phyloP scores from a whole-genome alignment of 2,329 filamentous ascomycete genomes.

The Xylariaceae sp. region DNA sequence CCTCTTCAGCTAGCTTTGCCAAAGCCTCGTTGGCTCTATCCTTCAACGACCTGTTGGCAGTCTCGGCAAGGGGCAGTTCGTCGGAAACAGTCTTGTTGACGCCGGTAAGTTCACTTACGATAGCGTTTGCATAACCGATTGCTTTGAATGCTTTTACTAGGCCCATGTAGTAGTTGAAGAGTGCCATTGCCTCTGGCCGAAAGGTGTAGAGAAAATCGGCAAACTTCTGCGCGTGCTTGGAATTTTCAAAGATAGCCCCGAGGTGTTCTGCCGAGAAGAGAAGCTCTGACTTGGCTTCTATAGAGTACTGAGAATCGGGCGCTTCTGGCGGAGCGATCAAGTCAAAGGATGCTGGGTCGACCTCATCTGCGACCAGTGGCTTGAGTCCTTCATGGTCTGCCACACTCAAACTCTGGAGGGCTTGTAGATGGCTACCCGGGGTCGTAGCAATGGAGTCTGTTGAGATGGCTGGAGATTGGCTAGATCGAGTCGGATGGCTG shows the following conservation, averaged over 20 bases:
- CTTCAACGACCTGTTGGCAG: conserved; percentile 54
- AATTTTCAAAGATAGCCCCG: conserved; percentile 58
- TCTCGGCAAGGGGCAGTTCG: conserved; percentile 43
- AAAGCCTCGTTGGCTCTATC: conserved; percentile 62
- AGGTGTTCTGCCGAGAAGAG: conserved; percentile 64
- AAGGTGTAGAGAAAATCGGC: conserved; percentile 58
- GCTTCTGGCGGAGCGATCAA: conserved; percentile 40
- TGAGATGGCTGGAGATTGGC: conserved; percentile 28
- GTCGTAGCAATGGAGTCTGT: conserved; percentile 26
- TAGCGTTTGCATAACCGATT: conserved; percentile 64
- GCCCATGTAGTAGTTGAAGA: conserved; percentile 68
- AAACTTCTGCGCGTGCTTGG: conserved; percentile 58
- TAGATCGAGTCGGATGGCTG: conserved; percentile 28
- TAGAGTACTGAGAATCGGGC: conserved; percentile 40
- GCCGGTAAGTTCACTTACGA: conserved; percentile 55
- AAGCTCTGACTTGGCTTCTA: conserved; percentile 60
- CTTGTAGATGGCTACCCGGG: conserved; percentile 15
- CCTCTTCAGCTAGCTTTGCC: conserved; percentile 57
- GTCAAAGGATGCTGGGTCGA: conserved; percentile 37
- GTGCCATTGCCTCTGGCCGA: conserved; percentile 57
- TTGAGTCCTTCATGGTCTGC: conserved; percentile 32
- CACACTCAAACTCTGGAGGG: conserved; percentile 26
- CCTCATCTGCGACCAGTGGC: conserved; percentile 34
- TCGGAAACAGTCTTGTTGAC: conserved; percentile 54
- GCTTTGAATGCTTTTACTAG: conserved; percentile 65